Evolutionary conservation across 2,329 filamentous ascomycete genomes (phyloP).

Genomic region (Biscogniauxia marginata): DNA sequence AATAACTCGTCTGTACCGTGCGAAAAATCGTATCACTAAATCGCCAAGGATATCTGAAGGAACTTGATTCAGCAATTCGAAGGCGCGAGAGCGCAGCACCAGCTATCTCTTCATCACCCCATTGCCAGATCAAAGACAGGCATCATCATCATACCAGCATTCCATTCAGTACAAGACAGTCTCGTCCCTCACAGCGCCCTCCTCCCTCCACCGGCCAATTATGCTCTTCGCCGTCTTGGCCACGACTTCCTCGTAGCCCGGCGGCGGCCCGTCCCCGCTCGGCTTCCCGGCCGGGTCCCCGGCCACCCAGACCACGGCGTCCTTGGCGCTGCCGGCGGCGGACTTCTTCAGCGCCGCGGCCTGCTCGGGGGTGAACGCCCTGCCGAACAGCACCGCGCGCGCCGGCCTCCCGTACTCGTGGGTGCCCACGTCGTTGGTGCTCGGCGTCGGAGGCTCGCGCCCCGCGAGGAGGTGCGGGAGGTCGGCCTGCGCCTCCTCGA

Average conservation of each 20-base stretch:
- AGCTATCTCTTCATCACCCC: too few relatives aligned
- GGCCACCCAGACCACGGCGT: conserved; percentile 9
- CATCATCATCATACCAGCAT: neutral
- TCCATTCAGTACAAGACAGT: conserved; percentile 9
- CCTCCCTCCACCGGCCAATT: conserved; percentile 5
- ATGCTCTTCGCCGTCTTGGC: neutral
- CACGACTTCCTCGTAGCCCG: conserved; percentile 1
- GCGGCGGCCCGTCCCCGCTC: neutral
- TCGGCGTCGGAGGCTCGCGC: neutral
- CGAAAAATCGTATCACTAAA: too few relatives aligned
- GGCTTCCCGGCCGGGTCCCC: conserved; percentile 4
- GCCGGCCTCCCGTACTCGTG: neutral
- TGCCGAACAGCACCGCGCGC: conserved; percentile 16
- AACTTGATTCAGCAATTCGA: too few relatives aligned
- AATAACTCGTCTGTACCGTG: too few relatives aligned
- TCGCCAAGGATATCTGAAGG: too few relatives aligned
- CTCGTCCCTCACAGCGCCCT: neutral
- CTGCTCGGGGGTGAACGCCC: conserved; percentile 15
- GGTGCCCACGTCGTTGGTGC: conserved; percentile 15
- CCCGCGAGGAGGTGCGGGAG: conserved; percentile 14
- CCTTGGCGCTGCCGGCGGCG: neutral
- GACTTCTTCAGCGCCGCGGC: conserved; percentile 4
- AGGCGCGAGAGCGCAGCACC: too few relatives aligned
- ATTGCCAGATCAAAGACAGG: too few relatives aligned
- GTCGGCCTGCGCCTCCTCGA: conserved; percentile 7